Evolutionary conservation across 2,329 filamentous ascomycete genomes (phyloP).

Genomic region (Xylariaceae sp.): DNA sequence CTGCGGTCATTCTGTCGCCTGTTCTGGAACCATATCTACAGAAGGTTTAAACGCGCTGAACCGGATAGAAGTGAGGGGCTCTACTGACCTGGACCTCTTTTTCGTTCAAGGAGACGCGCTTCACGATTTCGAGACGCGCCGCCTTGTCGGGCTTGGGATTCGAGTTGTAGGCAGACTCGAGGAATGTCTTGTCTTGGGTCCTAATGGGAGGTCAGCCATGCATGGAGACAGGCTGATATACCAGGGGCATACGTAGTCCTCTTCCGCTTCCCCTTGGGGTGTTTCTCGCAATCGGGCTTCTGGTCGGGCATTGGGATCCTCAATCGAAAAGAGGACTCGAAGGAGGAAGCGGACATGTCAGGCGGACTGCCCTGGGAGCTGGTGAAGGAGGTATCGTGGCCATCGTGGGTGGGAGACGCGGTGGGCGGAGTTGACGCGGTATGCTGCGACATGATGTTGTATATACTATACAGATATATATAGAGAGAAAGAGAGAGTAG

Average conservation of each 20-base stretch:
- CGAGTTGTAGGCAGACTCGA: conserved; percentile 78
- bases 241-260: conserved; percentile 54
- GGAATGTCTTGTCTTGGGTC: conserved; percentile 80
- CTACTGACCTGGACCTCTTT: conserved; percentile 88
- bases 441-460: conserved; percentile 21
- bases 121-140: conserved; percentile 78
- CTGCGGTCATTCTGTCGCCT: conserved; percentile 87
- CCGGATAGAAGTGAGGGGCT: not conserved
- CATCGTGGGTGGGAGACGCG: conserved; percentile 19
- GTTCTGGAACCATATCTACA: conserved; percentile 96
- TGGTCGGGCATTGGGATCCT: conserved; percentile 29
- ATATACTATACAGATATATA: not conserved
- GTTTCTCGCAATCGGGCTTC: conserved; percentile 34
- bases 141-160: conserved; percentile 92
- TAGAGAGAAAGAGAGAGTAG: conserved; percentile 8
- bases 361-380: conserved; percentile 28
- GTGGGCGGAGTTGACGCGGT: conserved; percentile 26
- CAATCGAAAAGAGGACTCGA: conserved; percentile 33
- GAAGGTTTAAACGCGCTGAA: conserved; percentile 2
- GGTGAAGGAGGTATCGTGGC: conserved; percentile 23
- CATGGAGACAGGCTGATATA: conserved; percentile 2
- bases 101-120: conserved; percentile 82
- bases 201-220: conserved; percentile 40
- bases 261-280: conserved; percentile 60
- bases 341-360: conserved; percentile 30